Evolutionary conservation across 2,329 filamentous ascomycete species (phyloP).

Genomic region (Verticillium tricorpus): DNA sequence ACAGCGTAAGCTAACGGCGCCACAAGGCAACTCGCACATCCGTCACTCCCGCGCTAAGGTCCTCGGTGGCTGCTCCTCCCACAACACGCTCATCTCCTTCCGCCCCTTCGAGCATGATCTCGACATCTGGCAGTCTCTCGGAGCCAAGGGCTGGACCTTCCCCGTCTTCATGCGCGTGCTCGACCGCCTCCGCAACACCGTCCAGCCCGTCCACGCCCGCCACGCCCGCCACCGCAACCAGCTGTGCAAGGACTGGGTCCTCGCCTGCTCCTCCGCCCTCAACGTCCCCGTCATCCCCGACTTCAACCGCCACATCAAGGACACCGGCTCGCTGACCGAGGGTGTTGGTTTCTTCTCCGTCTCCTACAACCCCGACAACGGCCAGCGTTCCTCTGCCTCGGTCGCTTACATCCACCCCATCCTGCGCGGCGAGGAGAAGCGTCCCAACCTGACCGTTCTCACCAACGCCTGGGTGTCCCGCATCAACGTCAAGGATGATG

Average conservation of each 20-base stretch:
- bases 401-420: constrained; percentile 94
- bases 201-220: constrained; percentile 79
- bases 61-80: constrained; percentile 84
- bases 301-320: constrained; percentile 80
- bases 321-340: constrained; percentile 66
- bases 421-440: constrained; percentile 73
- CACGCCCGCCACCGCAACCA: constrained; percentile 83
- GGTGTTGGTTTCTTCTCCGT: constrained; percentile 89
- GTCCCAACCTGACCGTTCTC: constrained; percentile 79
- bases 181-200: constrained; percentile 82
- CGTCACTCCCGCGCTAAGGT: constrained; percentile 91
- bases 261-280: constrained; percentile 73
- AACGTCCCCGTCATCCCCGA: constrained; percentile 77
- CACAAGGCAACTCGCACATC: constrained; percentile 79
- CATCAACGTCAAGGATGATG: constrained; percentile 66
- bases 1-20: neutral
- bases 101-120: constrained; percentile 86
- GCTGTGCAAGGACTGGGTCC: constrained; percentile 85
- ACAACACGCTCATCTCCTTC: constrained; percentile 93
- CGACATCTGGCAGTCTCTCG: constrained; percentile 76
- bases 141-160: constrained; percentile 83
- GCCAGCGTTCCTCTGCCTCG: constrained; percentile 77
- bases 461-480: constrained; percentile 86
- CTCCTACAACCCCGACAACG: constrained; percentile 86
- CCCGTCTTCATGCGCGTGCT: constrained; percentile 76